These are phyloP conservation scores for Naganishia vishniacii DNA, from an alignment of 768 basidiomycete species.

Conservation along the genomic window DNA sequence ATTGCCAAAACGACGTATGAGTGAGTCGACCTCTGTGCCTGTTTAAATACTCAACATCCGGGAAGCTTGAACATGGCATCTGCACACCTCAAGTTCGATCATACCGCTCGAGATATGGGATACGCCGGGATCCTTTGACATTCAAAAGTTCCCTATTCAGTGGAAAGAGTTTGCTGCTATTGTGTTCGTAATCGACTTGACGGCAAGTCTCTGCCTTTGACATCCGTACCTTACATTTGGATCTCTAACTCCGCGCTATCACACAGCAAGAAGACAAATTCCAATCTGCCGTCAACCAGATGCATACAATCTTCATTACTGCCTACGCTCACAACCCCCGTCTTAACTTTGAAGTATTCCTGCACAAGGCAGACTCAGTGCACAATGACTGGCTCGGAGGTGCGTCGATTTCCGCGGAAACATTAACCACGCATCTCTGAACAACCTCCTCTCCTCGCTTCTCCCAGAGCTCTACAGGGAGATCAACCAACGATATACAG, in stretches of 20 bases:
- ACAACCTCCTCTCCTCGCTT: background rate
- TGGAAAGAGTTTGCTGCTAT: constrained; percentile 75
- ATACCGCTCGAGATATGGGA: constrained; percentile 94
- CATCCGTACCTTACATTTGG: background rate
- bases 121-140: constrained; percentile 77
- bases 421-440: background rate
- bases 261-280: constrained; percentile 57
- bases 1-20: constrained; percentile 67
- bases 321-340: constrained; percentile 69
- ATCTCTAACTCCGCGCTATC: background rate
- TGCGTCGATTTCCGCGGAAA: background rate
- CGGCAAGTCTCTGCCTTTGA: constrained; percentile 54
- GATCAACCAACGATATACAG: constrained; percentile 19
- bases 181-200: constrained; percentile 91
- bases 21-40: constrained; percentile 47
- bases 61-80: background rate
- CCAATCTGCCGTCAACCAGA: constrained; percentile 72
- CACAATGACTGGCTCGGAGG: constrained; percentile 71
- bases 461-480: constrained; percentile 24
- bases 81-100: constrained; percentile 61
- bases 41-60: background rate
- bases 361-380: constrained; percentile 88
- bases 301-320: constrained; percentile 73
- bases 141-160: constrained; percentile 64
- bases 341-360: constrained; percentile 81